Conservation (phyloP, 768 basidiomycete species). For the Hygrophorus pudorinus region DNA sequence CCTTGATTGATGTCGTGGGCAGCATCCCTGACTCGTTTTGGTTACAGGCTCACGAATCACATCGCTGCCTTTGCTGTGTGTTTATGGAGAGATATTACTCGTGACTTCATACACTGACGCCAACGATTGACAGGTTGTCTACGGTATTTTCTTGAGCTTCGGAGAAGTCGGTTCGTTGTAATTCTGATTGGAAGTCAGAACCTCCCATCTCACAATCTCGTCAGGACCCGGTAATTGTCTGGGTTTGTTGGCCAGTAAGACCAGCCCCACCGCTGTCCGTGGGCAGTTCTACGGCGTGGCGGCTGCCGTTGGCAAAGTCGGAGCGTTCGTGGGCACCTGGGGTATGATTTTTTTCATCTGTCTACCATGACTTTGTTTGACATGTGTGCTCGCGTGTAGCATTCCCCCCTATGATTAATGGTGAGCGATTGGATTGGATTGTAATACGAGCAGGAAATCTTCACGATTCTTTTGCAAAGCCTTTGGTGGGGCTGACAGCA, state of each 20-base stretch:
- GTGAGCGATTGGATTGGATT: slow-evolving; percentile 22
- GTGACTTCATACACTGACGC: too few species aligned
- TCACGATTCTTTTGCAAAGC: slow-evolving; percentile 24
- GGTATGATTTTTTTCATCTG: slow-evolving; percentile 30
- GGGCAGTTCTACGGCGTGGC: slow-evolving; percentile 83
- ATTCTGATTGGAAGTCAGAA: slow-evolving; percentile 23
- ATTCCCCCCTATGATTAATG: slow-evolving; percentile 57
- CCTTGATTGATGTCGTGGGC: neutral
- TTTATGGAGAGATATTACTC: neutral
- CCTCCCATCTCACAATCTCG: slow-evolving; percentile 17
- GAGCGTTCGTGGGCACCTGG: slow-evolving; percentile 79
- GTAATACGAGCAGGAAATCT: neutral
- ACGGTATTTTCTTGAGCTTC: slow-evolving; percentile 84
- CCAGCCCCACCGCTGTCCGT: slow-evolving; percentile 75
- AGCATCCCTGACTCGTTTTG: neutral
- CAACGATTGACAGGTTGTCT: slow-evolving; percentile 45
- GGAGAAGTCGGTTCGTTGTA: slow-evolving; percentile 56
- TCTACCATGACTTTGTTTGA: neutral
- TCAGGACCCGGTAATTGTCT: slow-evolving; percentile 71
- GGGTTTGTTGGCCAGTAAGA: slow-evolving; percentile 79
- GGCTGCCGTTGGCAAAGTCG: slow-evolving; percentile 79
- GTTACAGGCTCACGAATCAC: slow-evolving; percentile 15
- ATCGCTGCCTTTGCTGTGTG: neutral
- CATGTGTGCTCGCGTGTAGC: slow-evolving; percentile 24
- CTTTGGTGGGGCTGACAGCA: slow-evolving; percentile 45